Percentiles rank a stretch among this genome's conserved stretches.
phyloP scores from a whole-genome alignment of 2,329 filamentous ascomycete genomes.

The Xylariales sp. region DNA sequence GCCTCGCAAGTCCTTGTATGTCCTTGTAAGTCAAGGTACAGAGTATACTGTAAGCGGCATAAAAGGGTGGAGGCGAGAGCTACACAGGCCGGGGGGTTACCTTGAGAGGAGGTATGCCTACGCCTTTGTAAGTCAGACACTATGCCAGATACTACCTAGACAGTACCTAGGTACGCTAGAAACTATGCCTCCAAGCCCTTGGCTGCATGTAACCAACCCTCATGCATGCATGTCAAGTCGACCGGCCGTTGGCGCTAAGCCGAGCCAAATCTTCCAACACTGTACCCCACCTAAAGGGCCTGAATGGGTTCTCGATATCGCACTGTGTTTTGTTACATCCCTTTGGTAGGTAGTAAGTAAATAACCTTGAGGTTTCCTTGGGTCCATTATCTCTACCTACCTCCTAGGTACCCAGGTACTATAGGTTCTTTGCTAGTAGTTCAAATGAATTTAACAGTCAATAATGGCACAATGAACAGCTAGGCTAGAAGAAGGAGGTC shows the following conservation, averaged over 20 bases:
- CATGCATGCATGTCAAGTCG: slow-evolving; percentile 36
- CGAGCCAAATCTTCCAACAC: slow-evolving; percentile 14
- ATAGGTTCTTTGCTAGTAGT: not conserved
- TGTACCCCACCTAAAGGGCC: slow-evolving; percentile 25
- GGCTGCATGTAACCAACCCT: slow-evolving; percentile 34
- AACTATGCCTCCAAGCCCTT: slow-evolving; percentile 26
- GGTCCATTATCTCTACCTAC: too few species aligned
- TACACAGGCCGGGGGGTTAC: slow-evolving; percentile 11
- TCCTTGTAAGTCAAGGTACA: slow-evolving; percentile 2
- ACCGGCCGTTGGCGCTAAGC: slow-evolving; percentile 28
- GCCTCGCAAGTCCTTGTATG: too few species aligned
- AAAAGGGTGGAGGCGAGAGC: not conserved
- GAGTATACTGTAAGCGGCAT: slow-evolving; percentile 19
- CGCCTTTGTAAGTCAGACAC: slow-evolving; percentile 16
- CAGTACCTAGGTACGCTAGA: not conserved
- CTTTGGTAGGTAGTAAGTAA: not conserved
- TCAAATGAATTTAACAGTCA: slow-evolving; percentile 2
- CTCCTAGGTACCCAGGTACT: too few species aligned
- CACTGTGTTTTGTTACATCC: slow-evolving; percentile 23
- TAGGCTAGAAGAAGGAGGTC: not conserved
- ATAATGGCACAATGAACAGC: not conserved
- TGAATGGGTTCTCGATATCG: not conserved
- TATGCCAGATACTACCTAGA: slow-evolving; percentile 1
- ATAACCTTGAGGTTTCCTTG: too few species aligned
- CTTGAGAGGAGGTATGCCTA: slow-evolving; percentile 20